A percentile compares a stretch with the other conserved stretches of the same genome.
Evolutionary conservation across 2,329 filamentous ascomycete genomes (phyloP).

Genomic region (Parastagonospora avenae): DNA sequence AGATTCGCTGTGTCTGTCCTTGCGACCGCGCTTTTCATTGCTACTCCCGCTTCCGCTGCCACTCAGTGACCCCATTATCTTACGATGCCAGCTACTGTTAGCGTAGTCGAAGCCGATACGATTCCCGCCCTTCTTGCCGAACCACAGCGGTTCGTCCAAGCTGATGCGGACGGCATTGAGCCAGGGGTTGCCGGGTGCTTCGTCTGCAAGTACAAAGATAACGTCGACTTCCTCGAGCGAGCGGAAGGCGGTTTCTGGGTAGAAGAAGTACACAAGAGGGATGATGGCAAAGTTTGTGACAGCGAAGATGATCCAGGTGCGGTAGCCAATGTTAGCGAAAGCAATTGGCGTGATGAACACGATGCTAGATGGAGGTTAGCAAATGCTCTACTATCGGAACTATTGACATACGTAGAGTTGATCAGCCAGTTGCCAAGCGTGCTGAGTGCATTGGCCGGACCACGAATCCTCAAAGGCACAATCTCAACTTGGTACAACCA

Average conservation of each 20-base stretch:
- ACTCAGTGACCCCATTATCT: slow-evolving; percentile 17
- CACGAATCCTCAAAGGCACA: slow-evolving; percentile 85
- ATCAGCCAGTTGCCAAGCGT: slow-evolving; percentile 90
- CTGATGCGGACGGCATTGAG: slow-evolving; percentile 57
- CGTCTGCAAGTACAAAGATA: slow-evolving; percentile 61
- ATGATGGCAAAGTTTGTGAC: slow-evolving; percentile 57
- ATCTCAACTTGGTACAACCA: slow-evolving; percentile 72
- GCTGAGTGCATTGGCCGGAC: slow-evolving; percentile 82
- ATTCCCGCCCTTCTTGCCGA: slow-evolving; percentile 59
- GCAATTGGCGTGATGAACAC: slow-evolving; percentile 69
- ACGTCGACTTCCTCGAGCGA: slow-evolving; percentile 71
- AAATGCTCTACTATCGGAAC: no score
- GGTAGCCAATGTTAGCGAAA: slow-evolving; percentile 59
- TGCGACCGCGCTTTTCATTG: slow-evolving; percentile 4
- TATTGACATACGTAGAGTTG: slow-evolving; percentile 48
- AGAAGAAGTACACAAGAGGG: slow-evolving; percentile 63
- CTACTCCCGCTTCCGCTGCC: slow-evolving; percentile 19
- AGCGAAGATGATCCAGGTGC: slow-evolving; percentile 65
- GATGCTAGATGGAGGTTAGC: slow-evolving; percentile 57
- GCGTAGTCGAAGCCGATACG: slow-evolving; percentile 56
- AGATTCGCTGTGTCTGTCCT: background rate
- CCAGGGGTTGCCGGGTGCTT: slow-evolving; percentile 54
- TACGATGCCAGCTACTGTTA: slow-evolving; percentile 34
- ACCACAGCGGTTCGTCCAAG: slow-evolving; percentile 59
- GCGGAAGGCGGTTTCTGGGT: slow-evolving; percentile 62